Evolutionary conservation across 108 stramenopile species (phyloP).

Genomic region (Mayamaea pseudoterrestris): DNA sequence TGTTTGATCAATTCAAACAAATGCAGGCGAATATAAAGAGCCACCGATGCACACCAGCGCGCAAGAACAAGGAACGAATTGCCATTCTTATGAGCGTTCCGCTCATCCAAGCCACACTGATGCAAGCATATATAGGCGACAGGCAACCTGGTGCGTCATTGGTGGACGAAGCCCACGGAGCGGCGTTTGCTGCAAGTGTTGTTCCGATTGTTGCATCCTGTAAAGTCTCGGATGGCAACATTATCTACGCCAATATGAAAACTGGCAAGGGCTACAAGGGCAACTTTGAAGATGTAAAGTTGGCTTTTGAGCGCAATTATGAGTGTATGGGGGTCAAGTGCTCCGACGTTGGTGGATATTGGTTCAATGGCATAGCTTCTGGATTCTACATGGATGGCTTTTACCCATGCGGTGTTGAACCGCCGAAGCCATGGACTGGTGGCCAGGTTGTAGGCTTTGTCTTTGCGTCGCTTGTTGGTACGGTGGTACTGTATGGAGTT

Average conservation of each 20-base stretch:
- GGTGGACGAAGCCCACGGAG: constrained; percentile 55
- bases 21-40: constrained; percentile 29
- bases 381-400: background rate
- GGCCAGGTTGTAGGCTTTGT: no score
- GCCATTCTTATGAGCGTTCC: constrained; percentile 53
- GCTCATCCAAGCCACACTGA: constrained; percentile 56
- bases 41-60: constrained; percentile 37
- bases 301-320: constrained; percentile 56
- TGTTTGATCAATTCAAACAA: constrained; percentile 33
- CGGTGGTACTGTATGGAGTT: no score
- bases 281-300: constrained; percentile 39
- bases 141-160: constrained; percentile 20
- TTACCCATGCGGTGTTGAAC: no score
- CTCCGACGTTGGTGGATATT: constrained; percentile 57
- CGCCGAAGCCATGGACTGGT: no score
- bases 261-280: constrained; percentile 18
- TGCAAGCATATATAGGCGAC: constrained; percentile 42
- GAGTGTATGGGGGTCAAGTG: constrained; percentile 43
- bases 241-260: constrained; percentile 52
- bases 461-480: no score
- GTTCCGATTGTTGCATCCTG: constrained; percentile 52
- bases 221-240: constrained; percentile 29
- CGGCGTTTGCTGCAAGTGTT: constrained; percentile 57
- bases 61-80: constrained; percentile 29
- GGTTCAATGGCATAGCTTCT: constrained; percentile 22